These are phyloP conservation scores for Saccharomycopsis oosterbeekiorum DNA, from an alignment of 805 yeast species.

Conservation along the genomic window DNA sequence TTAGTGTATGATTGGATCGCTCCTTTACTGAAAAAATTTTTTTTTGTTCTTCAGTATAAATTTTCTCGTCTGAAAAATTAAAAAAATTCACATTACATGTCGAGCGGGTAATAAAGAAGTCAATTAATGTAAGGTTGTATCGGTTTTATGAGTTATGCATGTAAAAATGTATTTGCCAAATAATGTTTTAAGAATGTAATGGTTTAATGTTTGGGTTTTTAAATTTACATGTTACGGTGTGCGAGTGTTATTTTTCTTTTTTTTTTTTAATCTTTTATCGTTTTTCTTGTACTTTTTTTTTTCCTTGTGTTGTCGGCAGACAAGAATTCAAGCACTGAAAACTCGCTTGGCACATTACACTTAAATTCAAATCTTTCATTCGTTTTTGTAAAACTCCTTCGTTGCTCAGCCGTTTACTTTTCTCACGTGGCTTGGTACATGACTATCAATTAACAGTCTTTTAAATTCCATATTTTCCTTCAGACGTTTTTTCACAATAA, in stretches of 20 bases:
- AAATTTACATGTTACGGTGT: not conserved
- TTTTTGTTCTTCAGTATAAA: not conserved
- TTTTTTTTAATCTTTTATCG: not conserved
- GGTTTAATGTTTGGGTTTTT: not conserved
- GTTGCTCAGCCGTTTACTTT: not conserved
- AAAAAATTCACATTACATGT: too few relatives aligned
- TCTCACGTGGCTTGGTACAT: not conserved
- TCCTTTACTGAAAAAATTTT: not conserved
- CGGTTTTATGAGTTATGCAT: too few relatives aligned
- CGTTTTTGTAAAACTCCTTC: not conserved
- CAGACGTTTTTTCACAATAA: not conserved
- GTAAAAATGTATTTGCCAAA: not conserved
- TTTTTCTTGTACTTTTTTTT: not conserved
- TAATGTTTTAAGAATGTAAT: too few relatives aligned
- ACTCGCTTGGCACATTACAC: not conserved
- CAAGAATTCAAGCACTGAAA: not conserved
- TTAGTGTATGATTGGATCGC: slow-evolving; percentile 1
- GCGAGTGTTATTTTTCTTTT: not conserved
- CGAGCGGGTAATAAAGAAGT: not conserved
- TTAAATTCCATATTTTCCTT: not conserved
- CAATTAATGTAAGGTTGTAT: too few relatives aligned
- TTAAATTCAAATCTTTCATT: not conserved
- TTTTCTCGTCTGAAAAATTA: too few relatives aligned
- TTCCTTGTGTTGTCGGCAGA: not conserved
- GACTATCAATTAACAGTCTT: too few relatives aligned